Evolutionary conservation across 257 asterid species (phyloP).

Genomic region (Knoxia roxburghii): DNA sequence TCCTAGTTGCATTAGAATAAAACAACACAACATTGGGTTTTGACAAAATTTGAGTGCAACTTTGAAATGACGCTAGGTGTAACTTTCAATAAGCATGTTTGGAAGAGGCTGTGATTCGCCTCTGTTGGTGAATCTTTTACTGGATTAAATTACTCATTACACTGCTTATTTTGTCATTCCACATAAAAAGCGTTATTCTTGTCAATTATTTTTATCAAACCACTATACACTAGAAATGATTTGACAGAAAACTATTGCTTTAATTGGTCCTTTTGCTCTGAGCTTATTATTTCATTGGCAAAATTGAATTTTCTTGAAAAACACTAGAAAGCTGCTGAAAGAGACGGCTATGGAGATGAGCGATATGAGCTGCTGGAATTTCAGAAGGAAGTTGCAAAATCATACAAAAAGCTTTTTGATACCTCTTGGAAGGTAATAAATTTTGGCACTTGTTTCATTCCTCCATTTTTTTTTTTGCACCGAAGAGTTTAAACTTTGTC

Average conservation of each 20-base stretch:
- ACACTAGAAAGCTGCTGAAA: conserved; percentile 77
- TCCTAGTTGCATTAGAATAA: not conserved
- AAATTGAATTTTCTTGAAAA: conserved; percentile 3
- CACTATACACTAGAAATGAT: no score
- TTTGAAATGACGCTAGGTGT: not conserved
- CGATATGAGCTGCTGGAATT: conserved; percentile 93
- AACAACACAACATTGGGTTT: no score
- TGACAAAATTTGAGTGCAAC: no score
- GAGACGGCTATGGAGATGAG: conserved; percentile 97
- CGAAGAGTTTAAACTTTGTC: not conserved
- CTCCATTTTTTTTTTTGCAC: not conserved
- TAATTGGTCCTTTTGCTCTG: not conserved
- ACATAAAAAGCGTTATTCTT: not conserved
- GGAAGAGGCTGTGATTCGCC: not conserved
- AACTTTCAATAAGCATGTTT: not conserved
- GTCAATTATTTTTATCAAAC: not conserved
- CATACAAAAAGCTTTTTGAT: conserved; percentile 51
- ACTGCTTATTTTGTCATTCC: not conserved
- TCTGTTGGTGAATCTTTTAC: not conserved
- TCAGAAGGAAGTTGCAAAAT: conserved; percentile 67
- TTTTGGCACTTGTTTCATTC: not conserved
- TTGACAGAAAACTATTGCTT: not conserved
- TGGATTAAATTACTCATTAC: not conserved
- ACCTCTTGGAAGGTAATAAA: conserved; percentile 76
- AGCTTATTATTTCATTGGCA: not conserved